A percentile compares a stretch with the other conserved stretches of the same genome.
These are phyloP conservation scores for Ceratopteris richardii DNA, from an alignment of 75 land plant species.

Conservation along the genomic window DNA sequence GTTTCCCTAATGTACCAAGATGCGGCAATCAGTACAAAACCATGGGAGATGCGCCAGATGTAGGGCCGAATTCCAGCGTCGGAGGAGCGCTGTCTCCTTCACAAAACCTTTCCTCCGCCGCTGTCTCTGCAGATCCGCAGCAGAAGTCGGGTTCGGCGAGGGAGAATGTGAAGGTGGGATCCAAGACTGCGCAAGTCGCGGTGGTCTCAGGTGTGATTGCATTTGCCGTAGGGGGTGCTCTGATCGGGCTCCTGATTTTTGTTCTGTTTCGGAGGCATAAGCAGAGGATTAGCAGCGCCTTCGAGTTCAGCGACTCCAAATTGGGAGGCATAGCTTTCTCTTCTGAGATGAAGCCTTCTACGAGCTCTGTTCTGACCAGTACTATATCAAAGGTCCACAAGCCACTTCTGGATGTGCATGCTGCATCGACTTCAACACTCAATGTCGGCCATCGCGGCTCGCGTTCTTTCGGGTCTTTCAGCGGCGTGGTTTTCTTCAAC, in stretches of 20 bases:
- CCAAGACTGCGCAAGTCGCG: constrained; percentile 9
- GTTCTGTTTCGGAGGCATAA: constrained; percentile 54
- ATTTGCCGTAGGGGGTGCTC: constrained; percentile 20
- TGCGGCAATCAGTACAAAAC: constrained; percentile 17
- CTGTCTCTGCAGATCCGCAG: not conserved
- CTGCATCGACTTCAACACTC: not conserved
- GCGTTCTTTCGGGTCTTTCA: constrained; percentile 2
- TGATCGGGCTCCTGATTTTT: constrained; percentile 29
- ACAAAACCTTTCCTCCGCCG: not conserved
- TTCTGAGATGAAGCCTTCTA: not conserved
- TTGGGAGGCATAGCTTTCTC: constrained; percentile 7
- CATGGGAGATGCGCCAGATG: not conserved
- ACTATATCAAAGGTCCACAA: not conserved
- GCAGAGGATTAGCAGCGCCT: constrained; percentile 46
- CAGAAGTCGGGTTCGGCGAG: no score
- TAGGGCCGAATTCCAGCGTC: not conserved
- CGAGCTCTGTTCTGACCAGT: not conserved
- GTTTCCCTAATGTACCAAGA: constrained; percentile 25
- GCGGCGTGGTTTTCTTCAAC: constrained; percentile 21
- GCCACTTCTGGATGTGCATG: not conserved
- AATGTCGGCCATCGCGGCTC: not conserved
- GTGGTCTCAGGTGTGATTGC: constrained; percentile 26
- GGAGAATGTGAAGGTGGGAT: not conserved
- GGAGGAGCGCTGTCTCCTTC: not conserved
- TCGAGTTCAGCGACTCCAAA: constrained; percentile 34